These are phyloP conservation scores for Phlyctochytrium arcticum DNA, from an alignment of 192 early-diverging fungal genomes.

Conservation along the genomic window DNA sequence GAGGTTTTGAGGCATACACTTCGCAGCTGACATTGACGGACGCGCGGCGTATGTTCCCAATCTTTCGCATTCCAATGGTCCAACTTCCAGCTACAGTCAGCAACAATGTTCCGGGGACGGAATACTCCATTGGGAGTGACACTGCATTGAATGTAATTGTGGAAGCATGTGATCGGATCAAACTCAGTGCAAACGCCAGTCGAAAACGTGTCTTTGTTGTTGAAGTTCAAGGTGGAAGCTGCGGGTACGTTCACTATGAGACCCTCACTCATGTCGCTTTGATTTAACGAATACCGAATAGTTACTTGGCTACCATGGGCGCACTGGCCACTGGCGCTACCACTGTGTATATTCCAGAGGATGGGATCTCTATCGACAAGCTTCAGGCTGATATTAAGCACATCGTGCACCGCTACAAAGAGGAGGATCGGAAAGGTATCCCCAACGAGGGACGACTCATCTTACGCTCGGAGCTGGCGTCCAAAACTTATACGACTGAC, in stretches of 20 bases:
- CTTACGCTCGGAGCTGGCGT: constrained; percentile 58
- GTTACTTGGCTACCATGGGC: constrained; percentile 77
- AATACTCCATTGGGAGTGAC: constrained; percentile 91
- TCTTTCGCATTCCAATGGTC: constrained; percentile 90
- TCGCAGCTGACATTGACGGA: constrained; percentile 68
- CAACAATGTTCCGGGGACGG: constrained; percentile 97
- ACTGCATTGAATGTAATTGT: constrained; percentile 95
- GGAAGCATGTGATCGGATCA: constrained; percentile 83
- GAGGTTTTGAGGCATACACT: constrained; percentile 94
- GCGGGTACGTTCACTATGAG: constrained; percentile 54
- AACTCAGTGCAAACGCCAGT: constrained; percentile 86
- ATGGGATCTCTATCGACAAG: constrained; percentile 70
- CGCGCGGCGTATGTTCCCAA: constrained; percentile 76
- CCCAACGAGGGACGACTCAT: constrained; percentile 80
- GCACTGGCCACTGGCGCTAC: constrained; percentile 87
- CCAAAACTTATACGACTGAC: constrained; percentile 85
- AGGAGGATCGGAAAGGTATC: constrained; percentile 60
- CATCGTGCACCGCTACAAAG: constrained; percentile 68
- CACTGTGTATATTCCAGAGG: constrained; percentile 91
- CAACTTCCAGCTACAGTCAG: constrained; percentile 92
- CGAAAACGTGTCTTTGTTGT: constrained; percentile 93
- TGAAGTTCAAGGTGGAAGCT: constrained; percentile 94
- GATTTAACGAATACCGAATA: too few species aligned
- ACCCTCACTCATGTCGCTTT: background rate
- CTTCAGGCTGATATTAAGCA: constrained; percentile 85